Conservation (phyloP, 257 asterid genomes). For the Solanum sparsipilum region DNA sequence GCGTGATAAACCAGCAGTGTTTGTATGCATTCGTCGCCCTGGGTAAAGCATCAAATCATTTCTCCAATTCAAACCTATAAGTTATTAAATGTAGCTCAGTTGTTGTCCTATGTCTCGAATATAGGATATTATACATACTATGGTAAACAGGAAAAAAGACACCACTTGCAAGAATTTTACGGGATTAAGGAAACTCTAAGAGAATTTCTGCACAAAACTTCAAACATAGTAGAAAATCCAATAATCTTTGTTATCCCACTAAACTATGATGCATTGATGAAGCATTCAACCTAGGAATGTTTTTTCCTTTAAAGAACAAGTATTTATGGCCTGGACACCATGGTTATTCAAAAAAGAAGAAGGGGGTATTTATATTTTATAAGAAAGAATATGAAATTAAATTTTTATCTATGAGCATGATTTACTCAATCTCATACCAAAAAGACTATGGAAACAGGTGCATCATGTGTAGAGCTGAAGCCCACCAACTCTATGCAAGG, state of each 20-base stretch:
- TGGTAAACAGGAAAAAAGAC: neutral
- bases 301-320: neutral
- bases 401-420: neutral
- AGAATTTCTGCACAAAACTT: neutral
- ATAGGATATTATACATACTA: neutral
- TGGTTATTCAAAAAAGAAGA: neutral
- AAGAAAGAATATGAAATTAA: neutral
- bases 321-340: neutral
- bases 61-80: neutral
- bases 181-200: neutral
- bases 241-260: neutral
- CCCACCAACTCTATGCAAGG: conserved; percentile 69
- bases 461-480: conserved; percentile 93
- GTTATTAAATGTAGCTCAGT: neutral
- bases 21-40: conserved; percentile 80
- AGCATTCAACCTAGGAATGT: neutral
- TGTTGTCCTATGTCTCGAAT: neutral
- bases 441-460: conserved; percentile 19
- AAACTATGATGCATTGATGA: neutral
- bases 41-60: conserved; percentile 36
- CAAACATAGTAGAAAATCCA: neutral
- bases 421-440: neutral
- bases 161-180: neutral
- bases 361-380: neutral
- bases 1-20: conserved; percentile 59